Evolutionary conservation across 768 basidiomycete genomes (phyloP), one percentile per base, ranked within the genome.

Genomic region (Russula virescens): DNA sequence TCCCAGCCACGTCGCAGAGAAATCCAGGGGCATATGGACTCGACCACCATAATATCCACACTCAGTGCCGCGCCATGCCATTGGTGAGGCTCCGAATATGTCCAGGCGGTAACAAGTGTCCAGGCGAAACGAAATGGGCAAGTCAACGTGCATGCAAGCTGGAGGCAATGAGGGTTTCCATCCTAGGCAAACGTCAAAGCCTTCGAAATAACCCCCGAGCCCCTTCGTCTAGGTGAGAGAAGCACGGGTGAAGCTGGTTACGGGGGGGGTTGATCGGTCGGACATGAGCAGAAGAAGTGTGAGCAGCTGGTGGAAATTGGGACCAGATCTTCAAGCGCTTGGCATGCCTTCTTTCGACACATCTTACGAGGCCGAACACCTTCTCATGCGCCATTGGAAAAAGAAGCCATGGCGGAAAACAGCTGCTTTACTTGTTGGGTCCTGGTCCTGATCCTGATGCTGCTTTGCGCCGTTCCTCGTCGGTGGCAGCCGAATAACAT

Each of bases 201-300:
- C n/a, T 23, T 54, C 34, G 51, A 43, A 11, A 38, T 11, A 53
- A 19, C 16, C 35, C n/a, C 25, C 51, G 52, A 42, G 52, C 40
- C 21, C 23, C 57, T 38, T 38, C 38, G 25, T 53, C 31, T 31
- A 31, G 25, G 42, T 25, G 57, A 48, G 52, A 58, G 52, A 55
- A 60, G 55, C 11, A 45, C 14, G 25, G 25, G 40, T 54, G 60
- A 55, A 55, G 52, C 26, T 63, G 62, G 62, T 59, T 59, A 63
- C 61, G 49, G 61, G 55, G 34, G 62, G 28, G 13, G 38, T 38
- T 55, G 63, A 55, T 64, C 58, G 47, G 58, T 55, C 62, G 62
- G 58, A 63, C 45, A 63, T 63, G 46, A 58, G 56, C 56, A 61
- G 56, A 63, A 60, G 62, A 45, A n/a, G 13, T 21, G 40, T 19